phyloP scores from a whole-genome alignment of 306 rosid genomes.

The Citrullus amarus region DNA sequence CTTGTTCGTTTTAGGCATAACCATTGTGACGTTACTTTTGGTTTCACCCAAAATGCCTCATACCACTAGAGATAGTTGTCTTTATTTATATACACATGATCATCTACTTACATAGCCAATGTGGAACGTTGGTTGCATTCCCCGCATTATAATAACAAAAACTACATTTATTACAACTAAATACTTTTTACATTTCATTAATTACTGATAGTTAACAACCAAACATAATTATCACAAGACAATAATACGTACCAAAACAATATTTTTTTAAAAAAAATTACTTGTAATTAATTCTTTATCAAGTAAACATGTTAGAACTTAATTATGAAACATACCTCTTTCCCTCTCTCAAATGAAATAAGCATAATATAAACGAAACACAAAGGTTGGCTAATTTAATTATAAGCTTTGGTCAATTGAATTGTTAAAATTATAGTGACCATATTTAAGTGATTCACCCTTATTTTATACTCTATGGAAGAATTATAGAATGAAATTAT shows the following conservation, averaged over 20 bases:
- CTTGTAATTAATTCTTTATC: neutral
- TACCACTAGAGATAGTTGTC: too few species aligned
- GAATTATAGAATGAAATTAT: neutral
- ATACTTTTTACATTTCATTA: too few species aligned
- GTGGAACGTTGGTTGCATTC: too few species aligned
- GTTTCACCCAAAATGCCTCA: too few species aligned
- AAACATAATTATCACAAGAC: neutral
- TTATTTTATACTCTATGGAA: neutral
- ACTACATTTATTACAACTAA: too few species aligned
- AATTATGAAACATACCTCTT: neutral
- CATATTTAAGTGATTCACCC: neutral
- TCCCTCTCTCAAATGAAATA: neutral
- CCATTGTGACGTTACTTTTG: too few species aligned
- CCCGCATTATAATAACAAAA: too few species aligned
- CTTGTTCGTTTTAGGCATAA: too few species aligned
- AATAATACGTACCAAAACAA: neutral
- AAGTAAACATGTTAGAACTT: neutral
- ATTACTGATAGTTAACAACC: too few species aligned
- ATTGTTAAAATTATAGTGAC: neutral
- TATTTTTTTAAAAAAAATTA: too few species aligned
- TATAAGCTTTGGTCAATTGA: neutral
- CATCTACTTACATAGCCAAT: too few species aligned
- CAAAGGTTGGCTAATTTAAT: neutral
- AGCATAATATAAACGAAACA: neutral
- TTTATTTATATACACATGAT: too few species aligned